phyloP scores from a whole-genome alignment of 371 early-diverging fungal species.

The Mucor lusitanicus region DNA sequence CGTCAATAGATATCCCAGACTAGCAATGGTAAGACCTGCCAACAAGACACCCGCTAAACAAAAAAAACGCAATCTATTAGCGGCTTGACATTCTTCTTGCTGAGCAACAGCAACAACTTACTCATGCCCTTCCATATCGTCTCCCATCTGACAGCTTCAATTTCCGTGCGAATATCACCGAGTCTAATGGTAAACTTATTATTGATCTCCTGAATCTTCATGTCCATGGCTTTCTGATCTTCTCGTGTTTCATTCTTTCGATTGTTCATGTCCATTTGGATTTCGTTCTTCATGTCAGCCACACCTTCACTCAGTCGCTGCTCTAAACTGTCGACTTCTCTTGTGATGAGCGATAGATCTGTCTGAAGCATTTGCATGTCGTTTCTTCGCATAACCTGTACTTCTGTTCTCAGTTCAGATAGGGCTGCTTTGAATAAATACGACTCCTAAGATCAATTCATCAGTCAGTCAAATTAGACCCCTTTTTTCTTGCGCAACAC shows the following conservation, averaged over 20 bases:
- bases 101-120: conserved; percentile 20
- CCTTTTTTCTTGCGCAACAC: neutral
- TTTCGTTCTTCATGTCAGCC: conserved; percentile 78
- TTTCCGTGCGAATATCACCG: conserved; percentile 83
- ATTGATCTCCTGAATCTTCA: conserved; percentile 84
- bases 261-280: conserved; percentile 89
- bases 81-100: no score
- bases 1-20: conserved; percentile 42
- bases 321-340: conserved; percentile 78
- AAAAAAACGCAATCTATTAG: no score
- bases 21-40: conserved; percentile 44
- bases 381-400: conserved; percentile 83
- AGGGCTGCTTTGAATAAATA: conserved; percentile 81
- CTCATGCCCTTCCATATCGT: conserved; percentile 75
- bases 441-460: conserved; percentile 40
- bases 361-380: conserved; percentile 79
- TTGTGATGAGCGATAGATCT: conserved; percentile 71
- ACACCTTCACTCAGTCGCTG: conserved; percentile 79
- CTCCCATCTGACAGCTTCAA: conserved; percentile 88
- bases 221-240: conserved; percentile 77
- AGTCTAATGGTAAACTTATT: conserved; percentile 80
- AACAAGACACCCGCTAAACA: conserved; percentile 36
- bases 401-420: conserved; percentile 85
- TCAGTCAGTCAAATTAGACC: neutral
- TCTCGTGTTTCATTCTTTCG: conserved; percentile 85